A percentile compares a stretch with the other conserved stretches of the same genome.
These are phyloP conservation scores for Laburnicola sp. DNA, from an alignment of 2,329 filamentous ascomycete species.

Conservation along the genomic window DNA sequence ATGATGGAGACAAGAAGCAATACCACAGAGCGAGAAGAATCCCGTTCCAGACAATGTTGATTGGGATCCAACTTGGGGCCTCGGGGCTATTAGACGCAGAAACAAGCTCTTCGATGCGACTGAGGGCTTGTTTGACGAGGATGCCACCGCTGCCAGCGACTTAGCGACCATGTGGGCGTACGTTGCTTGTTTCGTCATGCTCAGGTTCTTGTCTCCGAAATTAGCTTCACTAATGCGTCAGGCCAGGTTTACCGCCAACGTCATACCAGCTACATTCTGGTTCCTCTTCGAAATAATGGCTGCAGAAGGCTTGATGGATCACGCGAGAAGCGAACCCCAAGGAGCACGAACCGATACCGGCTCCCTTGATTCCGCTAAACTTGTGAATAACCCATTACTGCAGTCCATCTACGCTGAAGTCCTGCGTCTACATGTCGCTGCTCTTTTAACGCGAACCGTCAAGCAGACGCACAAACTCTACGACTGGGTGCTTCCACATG, in stretches of 20 bases:
- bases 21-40: not conserved
- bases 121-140: conserved; percentile 18
- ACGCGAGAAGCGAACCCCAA: not conserved
- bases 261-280: conserved; percentile 18
- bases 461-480: conserved; percentile 8
- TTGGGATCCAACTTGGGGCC: conserved; percentile 16
- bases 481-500: conserved; percentile 8
- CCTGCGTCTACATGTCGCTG: conserved; percentile 12
- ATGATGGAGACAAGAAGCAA: conserved; percentile 15
- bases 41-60: not conserved
- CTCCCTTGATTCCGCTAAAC: not conserved
- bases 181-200: not conserved
- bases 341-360: not conserved
- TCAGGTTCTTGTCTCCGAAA: not conserved
- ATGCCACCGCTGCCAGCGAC: conserved; percentile 15
- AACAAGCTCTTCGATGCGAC: conserved; percentile 13
- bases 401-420: conserved; percentile 22
- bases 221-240: not conserved
- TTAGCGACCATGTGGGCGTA: conserved; percentile 14
- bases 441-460: conserved; percentile 8
- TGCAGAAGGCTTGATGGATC: not conserved
- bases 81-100: conserved; percentile 6
- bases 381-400: conserved; percentile 8
- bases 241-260: conserved; percentile 15
- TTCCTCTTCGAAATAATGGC: conserved; percentile 9